These are phyloP conservation scores for Aspergillus hancockii DNA, from an alignment of 495 filamentous ascomycete genomes.

Conservation along the genomic window DNA sequence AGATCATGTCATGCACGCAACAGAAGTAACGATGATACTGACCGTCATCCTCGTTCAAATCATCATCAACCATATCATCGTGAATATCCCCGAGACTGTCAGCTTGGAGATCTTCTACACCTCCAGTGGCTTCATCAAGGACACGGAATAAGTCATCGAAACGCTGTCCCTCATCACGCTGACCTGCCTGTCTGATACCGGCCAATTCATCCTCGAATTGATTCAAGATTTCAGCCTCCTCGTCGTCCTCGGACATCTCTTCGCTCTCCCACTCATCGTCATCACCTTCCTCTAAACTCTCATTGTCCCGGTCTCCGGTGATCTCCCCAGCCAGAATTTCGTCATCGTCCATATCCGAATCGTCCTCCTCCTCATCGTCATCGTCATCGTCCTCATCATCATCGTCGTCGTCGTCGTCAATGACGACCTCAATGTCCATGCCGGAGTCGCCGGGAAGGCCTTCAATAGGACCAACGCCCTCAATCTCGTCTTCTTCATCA, in stretches of 20 bases:
- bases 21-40: conserved; percentile 33
- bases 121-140: conserved; percentile 42
- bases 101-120: conserved; percentile 37
- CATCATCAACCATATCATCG: conserved; percentile 65
- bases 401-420: conserved; percentile 71
- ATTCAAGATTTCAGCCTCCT: conserved; percentile 55
- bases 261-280: conserved; percentile 65
- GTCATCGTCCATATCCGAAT: conserved; percentile 56
- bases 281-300: conserved; percentile 56
- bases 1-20: neutral
- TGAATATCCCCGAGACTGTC: conserved; percentile 42
- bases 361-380: conserved; percentile 63
- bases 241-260: conserved; percentile 55
- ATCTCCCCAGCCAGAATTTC: conserved; percentile 56
- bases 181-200: conserved; percentile 68
- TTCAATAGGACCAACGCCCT: conserved; percentile 81
- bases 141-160: conserved; percentile 46
- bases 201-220: conserved; percentile 52
- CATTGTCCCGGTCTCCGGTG: conserved; percentile 65
- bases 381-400: conserved; percentile 66
- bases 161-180: conserved; percentile 58
- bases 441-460: conserved; percentile 76
- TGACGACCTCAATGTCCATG: conserved; percentile 81
- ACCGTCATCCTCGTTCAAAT: conserved; percentile 70
- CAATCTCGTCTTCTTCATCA: conserved; percentile 83